phyloP scores from a whole-genome alignment of 2,329 filamentous ascomycete species.

The Acrocalymma vagum region DNA sequence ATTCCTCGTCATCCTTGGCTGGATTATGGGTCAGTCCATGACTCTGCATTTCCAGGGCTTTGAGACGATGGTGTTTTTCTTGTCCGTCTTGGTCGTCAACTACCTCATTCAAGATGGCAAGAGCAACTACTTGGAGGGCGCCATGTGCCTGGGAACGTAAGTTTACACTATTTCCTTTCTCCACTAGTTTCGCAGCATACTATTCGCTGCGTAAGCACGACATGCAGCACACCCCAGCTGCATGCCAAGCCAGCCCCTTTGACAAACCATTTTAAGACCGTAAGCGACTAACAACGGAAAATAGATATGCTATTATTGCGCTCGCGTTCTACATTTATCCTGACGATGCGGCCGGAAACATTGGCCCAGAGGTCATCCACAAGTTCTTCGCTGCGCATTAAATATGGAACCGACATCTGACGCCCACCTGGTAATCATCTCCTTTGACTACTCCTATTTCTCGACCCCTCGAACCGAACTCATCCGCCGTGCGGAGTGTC shows the following conservation, averaged over 20 bases:
- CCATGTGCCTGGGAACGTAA: slow-evolving; percentile 61
- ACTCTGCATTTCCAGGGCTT: slow-evolving; percentile 86
- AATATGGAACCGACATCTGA: neutral
- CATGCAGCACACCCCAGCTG: too few relatives aligned
- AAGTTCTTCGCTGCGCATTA: slow-evolving; percentile 30
- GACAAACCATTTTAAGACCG: too few relatives aligned
- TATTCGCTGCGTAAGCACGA: too few relatives aligned
- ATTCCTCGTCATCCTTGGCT: slow-evolving; percentile 65
- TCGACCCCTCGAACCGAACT: neutral
- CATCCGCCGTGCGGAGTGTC: slow-evolving; percentile 11
- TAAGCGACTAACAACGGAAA: slow-evolving; percentile 12
- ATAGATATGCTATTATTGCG: slow-evolving; percentile 65
- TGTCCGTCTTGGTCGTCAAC: slow-evolving; percentile 85
- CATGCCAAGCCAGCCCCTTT: too few relatives aligned
- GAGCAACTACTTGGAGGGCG: slow-evolving; percentile 87
- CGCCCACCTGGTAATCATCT: too few relatives aligned
- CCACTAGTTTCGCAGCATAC: slow-evolving; percentile 1
- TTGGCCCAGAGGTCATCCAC: slow-evolving; percentile 34
- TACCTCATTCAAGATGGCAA: slow-evolving; percentile 86
- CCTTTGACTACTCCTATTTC: too few relatives aligned
- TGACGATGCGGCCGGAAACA: slow-evolving; percentile 54
- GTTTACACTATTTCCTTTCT: slow-evolving; percentile 17
- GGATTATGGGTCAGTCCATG: slow-evolving; percentile 63
- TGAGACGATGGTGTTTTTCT: slow-evolving; percentile 86
- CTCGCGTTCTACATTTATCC: slow-evolving; percentile 69